A percentile compares a stretch with the other conserved stretches of the same genome.
Conservation (phyloP, 306 rosid species). For the Malus orientalis region DNA sequence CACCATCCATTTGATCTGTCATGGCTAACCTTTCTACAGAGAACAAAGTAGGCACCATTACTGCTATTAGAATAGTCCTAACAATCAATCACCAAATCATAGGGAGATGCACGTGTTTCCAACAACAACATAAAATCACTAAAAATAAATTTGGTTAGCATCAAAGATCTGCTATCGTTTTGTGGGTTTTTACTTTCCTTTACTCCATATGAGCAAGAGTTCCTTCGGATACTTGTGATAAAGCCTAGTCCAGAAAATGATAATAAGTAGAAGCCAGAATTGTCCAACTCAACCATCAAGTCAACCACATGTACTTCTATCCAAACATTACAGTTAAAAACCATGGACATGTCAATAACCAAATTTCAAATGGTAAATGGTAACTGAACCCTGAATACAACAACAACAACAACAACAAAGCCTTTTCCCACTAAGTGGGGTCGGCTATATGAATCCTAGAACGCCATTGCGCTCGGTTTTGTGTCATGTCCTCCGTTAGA, state of each 20-base stretch:
- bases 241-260: background rate
- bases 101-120: background rate
- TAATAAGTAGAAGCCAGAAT: background rate
- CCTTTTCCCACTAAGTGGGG: no score
- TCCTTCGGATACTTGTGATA: background rate
- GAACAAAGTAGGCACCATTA: background rate
- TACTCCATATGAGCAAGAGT: background rate
- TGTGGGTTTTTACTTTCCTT: background rate
- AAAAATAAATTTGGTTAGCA: background rate
- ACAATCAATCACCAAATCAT: slow-evolving; percentile 4
- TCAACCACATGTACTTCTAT: background rate
- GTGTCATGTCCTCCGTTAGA: no score
- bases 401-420: no score
- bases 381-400: background rate
- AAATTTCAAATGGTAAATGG: background rate
- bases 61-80: background rate
- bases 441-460: no score
- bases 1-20: slow-evolving; percentile 13
- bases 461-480: no score
- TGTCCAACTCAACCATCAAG: background rate
- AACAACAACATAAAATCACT: background rate
- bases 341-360: background rate
- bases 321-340: background rate
- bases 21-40: slow-evolving; percentile 34
- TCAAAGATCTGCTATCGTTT: background rate